A percentile compares a stretch with the other conserved stretches of the same genome.
These are phyloP conservation scores for Ophiocordyceps camponoti-leonardi DNA, from an alignment of 2,329 filamentous ascomycete genomes.

Conservation along the genomic window DNA sequence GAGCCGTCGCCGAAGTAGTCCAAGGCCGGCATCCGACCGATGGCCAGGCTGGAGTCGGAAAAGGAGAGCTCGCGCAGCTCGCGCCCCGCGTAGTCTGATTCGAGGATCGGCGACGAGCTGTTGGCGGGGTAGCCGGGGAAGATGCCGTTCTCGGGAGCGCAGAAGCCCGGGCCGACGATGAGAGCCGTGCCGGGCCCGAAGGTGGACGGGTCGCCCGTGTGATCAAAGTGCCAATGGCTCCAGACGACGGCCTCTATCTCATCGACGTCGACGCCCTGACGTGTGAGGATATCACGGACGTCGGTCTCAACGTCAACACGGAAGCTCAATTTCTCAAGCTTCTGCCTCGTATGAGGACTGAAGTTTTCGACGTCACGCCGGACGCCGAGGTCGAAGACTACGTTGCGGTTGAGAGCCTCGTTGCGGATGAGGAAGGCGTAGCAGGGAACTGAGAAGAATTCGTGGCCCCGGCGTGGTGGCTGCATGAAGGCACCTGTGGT, in stretches of 20 bases:
- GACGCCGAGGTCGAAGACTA: background rate
- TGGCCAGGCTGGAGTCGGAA: conserved; percentile 2
- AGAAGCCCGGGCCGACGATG: conserved; percentile 9
- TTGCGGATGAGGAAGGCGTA: background rate
- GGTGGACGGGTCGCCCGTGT: conserved; percentile 9
- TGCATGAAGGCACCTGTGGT: background rate
- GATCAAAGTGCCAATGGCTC: conserved; percentile 13
- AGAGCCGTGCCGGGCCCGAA: conserved; percentile 9
- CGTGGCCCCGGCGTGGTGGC: too few relatives aligned
- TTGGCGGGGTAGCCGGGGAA: conserved; percentile 5
- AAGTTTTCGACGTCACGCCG: background rate
- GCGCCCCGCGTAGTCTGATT: conserved; percentile 6
- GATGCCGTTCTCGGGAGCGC: background rate
- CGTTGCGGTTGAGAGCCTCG: background rate
- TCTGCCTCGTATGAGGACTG: background rate
- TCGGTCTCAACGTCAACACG: background rate
- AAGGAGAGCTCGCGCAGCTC: conserved; percentile 5
- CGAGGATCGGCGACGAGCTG: conserved; percentile 2
- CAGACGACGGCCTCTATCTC: conserved; percentile 10
- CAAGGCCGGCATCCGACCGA: conserved; percentile 19
- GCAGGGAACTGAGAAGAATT: background rate
- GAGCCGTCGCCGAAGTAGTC: conserved; percentile 23
- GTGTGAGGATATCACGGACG: background rate
- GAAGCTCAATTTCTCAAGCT: background rate
- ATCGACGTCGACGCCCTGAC: background rate